These are phyloP conservation scores for Syzygium aromaticum DNA, from an alignment of 345 rosid species.

Conservation along the genomic window DNA sequence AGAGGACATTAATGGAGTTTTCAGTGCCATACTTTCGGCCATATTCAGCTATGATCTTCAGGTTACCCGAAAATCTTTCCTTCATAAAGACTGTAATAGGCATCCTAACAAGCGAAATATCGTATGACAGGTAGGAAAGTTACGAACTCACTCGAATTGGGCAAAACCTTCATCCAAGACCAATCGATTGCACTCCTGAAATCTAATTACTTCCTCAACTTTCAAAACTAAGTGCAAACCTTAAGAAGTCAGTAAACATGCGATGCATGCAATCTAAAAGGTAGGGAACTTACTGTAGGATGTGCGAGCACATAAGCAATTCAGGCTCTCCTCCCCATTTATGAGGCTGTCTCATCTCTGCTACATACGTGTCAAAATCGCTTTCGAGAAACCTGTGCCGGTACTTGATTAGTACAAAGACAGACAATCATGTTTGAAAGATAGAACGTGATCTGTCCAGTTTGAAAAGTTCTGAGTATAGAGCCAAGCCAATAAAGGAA, in stretches of 20 bases:
- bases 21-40: slow-evolving; percentile 53
- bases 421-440: not conserved
- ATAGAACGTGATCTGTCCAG: not conserved
- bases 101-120: slow-evolving; percentile 17
- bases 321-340: slow-evolving; percentile 79
- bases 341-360: slow-evolving; percentile 52
- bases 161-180: not conserved
- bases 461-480: not conserved
- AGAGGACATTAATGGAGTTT: slow-evolving; percentile 46
- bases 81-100: slow-evolving; percentile 54
- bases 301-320: slow-evolving; percentile 67
- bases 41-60: slow-evolving; percentile 48
- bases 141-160: not conserved
- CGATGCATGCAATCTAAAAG: not conserved
- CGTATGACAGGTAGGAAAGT: not conserved
- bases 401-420: not conserved
- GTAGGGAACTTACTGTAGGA: slow-evolving; percentile 26
- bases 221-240: not conserved
- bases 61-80: slow-evolving; percentile 23
- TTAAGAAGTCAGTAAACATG: not conserved
- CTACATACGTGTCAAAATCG: slow-evolving; percentile 47
- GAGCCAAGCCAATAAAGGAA: not conserved
- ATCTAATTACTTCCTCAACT: not conserved
- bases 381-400: slow-evolving; percentile 50
- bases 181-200: not conserved